Evolutionary conservation across 768 basidiomycete species (phyloP).

Genomic region (Trametes cubensis): DNA sequence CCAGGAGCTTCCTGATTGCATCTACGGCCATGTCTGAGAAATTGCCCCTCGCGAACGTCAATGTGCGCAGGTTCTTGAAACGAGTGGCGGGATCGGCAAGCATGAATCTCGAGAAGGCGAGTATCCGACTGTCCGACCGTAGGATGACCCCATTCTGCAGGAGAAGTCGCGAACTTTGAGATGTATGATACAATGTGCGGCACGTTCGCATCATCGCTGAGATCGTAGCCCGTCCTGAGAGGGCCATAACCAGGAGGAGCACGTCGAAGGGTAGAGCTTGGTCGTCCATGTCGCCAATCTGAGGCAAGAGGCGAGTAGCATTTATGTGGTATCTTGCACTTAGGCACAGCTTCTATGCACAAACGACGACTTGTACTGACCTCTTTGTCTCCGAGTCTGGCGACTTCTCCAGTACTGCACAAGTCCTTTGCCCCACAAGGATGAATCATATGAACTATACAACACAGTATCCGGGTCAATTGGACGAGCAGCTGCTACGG

Average conservation of each 20-base stretch:
- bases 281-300: not conserved
- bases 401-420: too few relatives aligned
- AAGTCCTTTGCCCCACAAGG: too few relatives aligned
- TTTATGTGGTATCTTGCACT: too few relatives aligned
- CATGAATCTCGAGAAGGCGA: constrained; percentile 13
- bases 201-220: constrained; percentile 11
- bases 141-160: constrained; percentile 1
- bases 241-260: constrained; percentile 6
- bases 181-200: not conserved
- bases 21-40: not conserved
- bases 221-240: not conserved
- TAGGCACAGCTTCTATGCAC: too few relatives aligned
- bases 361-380: too few relatives aligned
- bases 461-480: too few relatives aligned
- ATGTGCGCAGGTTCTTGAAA: constrained; percentile 1
- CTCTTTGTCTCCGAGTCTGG: too few relatives aligned
- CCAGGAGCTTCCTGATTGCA: not conserved
- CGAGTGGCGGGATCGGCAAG: not conserved
- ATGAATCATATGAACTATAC: too few relatives aligned
- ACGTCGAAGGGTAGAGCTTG: constrained; percentile 10
- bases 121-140: not conserved
- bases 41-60: constrained; percentile 6
- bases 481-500: too few relatives aligned
- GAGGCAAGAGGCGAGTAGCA: too few relatives aligned
- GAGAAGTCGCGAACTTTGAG: constrained; percentile 1